Percentiles rank a stretch among this genome's conserved stretches.
phyloP scores from a whole-genome alignment of 495 filamentous ascomycete species.

The Neurospora africana region DNA sequence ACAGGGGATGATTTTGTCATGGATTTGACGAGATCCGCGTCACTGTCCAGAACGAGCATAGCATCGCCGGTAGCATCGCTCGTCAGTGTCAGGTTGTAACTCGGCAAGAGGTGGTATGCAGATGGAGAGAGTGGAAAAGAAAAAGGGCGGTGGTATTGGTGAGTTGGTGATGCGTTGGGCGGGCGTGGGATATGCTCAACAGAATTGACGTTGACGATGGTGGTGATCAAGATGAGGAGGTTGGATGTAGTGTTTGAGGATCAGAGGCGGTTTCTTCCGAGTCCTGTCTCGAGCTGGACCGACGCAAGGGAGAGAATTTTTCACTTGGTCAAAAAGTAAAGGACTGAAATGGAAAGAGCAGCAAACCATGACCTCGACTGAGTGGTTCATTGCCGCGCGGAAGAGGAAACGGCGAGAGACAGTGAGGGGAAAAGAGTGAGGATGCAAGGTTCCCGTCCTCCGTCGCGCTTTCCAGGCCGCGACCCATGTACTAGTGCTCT shows the following conservation, averaged over 20 bases:
- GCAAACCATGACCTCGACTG: neutral
- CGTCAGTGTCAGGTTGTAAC: neutral
- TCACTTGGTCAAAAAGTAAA: neutral
- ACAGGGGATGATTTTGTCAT: neutral
- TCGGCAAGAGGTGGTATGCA: neutral
- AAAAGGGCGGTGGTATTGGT: neutral
- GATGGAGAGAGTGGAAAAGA: neutral
- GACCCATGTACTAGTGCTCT: neutral
- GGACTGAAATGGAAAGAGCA: neutral
- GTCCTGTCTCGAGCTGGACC: neutral
- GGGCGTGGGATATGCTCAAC: neutral
- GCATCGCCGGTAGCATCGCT: neutral
- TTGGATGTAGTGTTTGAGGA: neutral
- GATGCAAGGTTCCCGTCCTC: neutral
- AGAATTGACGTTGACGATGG: neutral
- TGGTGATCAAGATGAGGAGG: neutral
- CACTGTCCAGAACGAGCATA: neutral
- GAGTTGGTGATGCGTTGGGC: neutral
- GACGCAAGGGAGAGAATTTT: neutral
- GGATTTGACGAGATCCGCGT: neutral
- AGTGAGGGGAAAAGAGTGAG: neutral
- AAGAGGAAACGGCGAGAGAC: neutral
- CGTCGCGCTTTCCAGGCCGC: neutral
- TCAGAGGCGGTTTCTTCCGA: neutral
- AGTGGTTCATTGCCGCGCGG: neutral